Conservation (phyloP, 2,329 filamentous ascomycete genomes). For the Diaporthe capsici region DNA sequence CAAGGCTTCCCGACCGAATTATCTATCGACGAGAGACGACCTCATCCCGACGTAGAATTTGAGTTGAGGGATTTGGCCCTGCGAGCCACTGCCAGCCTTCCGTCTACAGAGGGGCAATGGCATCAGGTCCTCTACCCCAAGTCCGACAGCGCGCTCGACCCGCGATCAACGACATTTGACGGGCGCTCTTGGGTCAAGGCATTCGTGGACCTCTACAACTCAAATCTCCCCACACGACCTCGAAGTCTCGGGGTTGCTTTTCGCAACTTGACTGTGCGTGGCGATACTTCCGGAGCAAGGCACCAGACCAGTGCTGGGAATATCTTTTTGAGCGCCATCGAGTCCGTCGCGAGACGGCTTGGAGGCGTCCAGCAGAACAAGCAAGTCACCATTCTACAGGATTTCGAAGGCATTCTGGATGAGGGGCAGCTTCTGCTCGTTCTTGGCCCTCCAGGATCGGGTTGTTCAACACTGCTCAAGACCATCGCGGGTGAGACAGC, state of each 20-base stretch:
- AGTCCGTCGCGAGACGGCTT: background rate
- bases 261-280: background rate
- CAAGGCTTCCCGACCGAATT: background rate
- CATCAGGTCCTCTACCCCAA: background rate
- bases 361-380: background rate
- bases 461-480: background rate
- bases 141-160: background rate
- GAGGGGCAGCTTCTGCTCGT: background rate
- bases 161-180: background rate
- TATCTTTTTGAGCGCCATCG: background rate
- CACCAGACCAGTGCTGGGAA: slow-evolving; percentile 9
- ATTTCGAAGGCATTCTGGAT: slow-evolving; percentile 1
- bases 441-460: background rate
- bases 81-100: slow-evolving; percentile 9
- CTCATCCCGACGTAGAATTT: background rate
- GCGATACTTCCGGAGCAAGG: background rate
- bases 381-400: background rate
- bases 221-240: background rate
- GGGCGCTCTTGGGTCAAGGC: slow-evolving; percentile 13
- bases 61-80: slow-evolving; percentile 18
- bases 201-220: slow-evolving; percentile 15
- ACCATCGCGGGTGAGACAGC: slow-evolving; percentile 16
- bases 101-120: background rate
- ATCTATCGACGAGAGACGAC: background rate
- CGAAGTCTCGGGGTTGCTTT: slow-evolving; percentile 5